Evolutionary conservation across 2,329 filamentous ascomycete species (phyloP), one percentile per base, ranked within the genome.

Genomic region (Hypocrella siamensis): DNA sequence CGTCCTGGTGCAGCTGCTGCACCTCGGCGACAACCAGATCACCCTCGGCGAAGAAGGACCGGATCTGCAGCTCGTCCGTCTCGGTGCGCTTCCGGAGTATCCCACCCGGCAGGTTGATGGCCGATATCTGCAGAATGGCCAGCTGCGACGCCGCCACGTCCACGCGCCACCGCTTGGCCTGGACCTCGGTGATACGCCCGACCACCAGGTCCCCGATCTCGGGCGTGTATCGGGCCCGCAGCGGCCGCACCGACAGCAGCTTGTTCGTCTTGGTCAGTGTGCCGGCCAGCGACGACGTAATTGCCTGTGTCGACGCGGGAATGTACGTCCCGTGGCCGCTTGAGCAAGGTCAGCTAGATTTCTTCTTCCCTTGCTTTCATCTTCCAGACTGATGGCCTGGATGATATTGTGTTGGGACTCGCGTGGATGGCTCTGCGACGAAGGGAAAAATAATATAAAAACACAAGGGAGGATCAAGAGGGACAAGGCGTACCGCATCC

Each of bases 131-230:
- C 8, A 98, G 67, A 29, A 77, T 70, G 4, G 90, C 88, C 5
- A 94, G 76, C 47, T 93, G 74, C 0, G 84, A 78, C 17, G 83
- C 84, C 31, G 83, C 80, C 30, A 98, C 81, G 54, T 98, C 90
- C 33, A 98, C 88, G 46, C 82, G 84, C 90, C 90, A 98, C 31
- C 88, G 75, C 53, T 78, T 76, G 22, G 81, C 77, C 55, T 94
- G 85, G n/a, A 98, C 90, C 56, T 92, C 84, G 40, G 90, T 75
- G 46, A 98, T 93, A 40, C 90, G 75, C 24, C 90, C 90, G 11
- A 98, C 78, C 3, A 98, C 83, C 4, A 98, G 67, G 57, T 98
- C 90, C 44, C 90, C 90, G 38, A 98, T 94, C 56, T 94, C 88
- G 19, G 90, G 90, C 2, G 75, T 84, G 61, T 98, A 98, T 38